phyloP scores from a whole-genome alignment of 2,329 filamentous ascomycete genomes.

The Phialemonium atrogriseum region DNA sequence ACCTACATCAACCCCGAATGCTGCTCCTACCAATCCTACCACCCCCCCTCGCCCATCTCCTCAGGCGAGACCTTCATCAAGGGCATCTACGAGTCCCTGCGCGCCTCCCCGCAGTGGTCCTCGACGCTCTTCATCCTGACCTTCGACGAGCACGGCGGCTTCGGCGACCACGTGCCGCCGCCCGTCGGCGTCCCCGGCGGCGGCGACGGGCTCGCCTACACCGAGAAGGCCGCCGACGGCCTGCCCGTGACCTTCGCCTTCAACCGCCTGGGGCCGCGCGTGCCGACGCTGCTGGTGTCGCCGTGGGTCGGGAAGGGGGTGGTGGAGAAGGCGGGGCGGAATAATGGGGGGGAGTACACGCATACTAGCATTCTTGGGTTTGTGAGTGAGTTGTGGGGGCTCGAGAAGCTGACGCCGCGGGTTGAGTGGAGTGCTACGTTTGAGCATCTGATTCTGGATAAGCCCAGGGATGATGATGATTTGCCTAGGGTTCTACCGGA shows the following conservation, averaged over 20 bases:
- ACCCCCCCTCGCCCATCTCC: conserved; percentile 33
- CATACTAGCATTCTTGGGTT: conserved; percentile 34
- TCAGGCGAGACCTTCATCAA: conserved; percentile 36
- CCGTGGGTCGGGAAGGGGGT: conserved; percentile 32
- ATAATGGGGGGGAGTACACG: conserved; percentile 30
- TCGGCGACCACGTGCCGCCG: conserved; percentile 36
- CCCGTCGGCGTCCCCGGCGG: conserved; percentile 29
- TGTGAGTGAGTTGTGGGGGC: conserved; percentile 31
- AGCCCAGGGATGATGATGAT: too few species aligned
- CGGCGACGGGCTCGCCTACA: conserved; percentile 27
- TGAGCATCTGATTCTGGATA: conserved; percentile 17
- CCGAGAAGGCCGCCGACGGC: conserved; percentile 25
- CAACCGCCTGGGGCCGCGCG: conserved; percentile 30
- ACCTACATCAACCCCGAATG: conserved; percentile 43
- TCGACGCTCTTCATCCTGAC: conserved; percentile 37
- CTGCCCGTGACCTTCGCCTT: conserved; percentile 28
- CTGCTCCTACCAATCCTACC: conserved; percentile 36
- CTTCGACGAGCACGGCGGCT: conserved; percentile 38
- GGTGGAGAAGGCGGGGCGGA: conserved; percentile 27
- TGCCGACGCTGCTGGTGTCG: conserved; percentile 33
- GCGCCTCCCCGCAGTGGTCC: conserved; percentile 34
- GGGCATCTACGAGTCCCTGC: conserved; percentile 34
- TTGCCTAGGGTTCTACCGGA: too few species aligned
- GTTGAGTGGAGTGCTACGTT: conserved; percentile 29
- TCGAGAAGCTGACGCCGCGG: conserved; percentile 27